phyloP scores from a whole-genome alignment of 805 yeast species.

The Brettanomyces sp. region DNA sequence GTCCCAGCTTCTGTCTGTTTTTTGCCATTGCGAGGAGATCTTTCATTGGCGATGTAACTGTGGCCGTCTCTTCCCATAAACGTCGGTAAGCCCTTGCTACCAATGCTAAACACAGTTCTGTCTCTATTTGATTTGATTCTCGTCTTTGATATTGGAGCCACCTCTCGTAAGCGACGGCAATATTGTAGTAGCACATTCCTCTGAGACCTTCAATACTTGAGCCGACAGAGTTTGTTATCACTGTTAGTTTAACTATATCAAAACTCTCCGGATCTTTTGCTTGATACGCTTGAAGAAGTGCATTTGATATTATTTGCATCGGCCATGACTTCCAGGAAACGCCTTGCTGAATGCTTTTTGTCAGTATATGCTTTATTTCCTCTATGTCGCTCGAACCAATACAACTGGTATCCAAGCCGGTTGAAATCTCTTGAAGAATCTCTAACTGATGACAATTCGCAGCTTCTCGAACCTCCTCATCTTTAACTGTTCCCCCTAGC shows the following conservation, averaged over 20 bases:
- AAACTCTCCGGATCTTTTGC: constrained; percentile 5
- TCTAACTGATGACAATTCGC: neutral
- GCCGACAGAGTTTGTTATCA: neutral
- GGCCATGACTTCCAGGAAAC: constrained; percentile 18
- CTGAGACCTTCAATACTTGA: neutral
- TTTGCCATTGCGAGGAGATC: too few relatives aligned
- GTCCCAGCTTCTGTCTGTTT: too few relatives aligned
- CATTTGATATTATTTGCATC: constrained; percentile 5
- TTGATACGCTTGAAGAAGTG: constrained; percentile 6
- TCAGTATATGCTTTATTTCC: neutral
- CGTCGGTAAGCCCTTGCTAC: neutral
- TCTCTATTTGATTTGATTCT: neutral
- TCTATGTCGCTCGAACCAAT: too few relatives aligned
- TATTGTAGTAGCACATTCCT: neutral
- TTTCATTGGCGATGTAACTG: too few relatives aligned
- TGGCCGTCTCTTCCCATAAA: neutral
- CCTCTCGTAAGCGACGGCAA: neutral
- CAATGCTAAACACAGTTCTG: neutral
- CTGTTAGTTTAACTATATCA: constrained; percentile 7
- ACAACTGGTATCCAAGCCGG: neutral
- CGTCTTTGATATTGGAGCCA: neutral
- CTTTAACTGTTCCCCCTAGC: neutral
- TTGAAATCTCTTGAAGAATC: neutral
- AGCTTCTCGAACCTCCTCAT: neutral
- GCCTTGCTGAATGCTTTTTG: neutral